Base-by-base conservation (phyloP, 2,329 filamentous ascomycete species). In the Pestalotiopsis fici region DNA sequence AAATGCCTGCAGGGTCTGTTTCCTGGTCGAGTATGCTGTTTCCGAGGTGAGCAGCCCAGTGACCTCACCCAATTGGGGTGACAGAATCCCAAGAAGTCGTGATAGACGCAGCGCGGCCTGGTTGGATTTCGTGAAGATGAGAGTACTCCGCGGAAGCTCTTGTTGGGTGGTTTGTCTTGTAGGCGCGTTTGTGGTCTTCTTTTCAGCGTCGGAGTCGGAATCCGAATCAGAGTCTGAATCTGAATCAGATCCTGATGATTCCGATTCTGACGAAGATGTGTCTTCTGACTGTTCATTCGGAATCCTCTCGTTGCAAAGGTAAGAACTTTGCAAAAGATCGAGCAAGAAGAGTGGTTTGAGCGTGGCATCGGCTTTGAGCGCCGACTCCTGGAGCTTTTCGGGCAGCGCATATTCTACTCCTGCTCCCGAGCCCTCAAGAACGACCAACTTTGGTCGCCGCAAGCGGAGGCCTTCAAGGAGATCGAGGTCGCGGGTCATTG, bases 71-170 rank as follows among this genome's bases (percentile, higher is more conserved):
- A 91, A 81, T 0, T 83, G 77, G 0, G 90, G 89, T 21, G 88
- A 84, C 25, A 97, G 83, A 1, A 95, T 82, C 1, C 84, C 82
- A 12, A 98, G 84, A 0, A 98, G 88, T 23, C 93, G 91, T 1
- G 92, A 90, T n/a, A 98, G 87, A 67, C 96, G 92, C n/a, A 93
- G 86, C 1, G 95, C 93, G 21, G 91, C 89, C 78, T 97, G 94
- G 76, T 95, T 97, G 67, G 93, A 97, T 73, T 94, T 94, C 59
- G 94, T 95, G 78, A 98, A 98, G 71, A 98, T 90, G 43, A 98
- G 85, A 12, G 91, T 88, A 3, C 82, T 82, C 11, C 25, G 35
- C 35, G 83, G 21, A 77, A 65, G 21, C 3, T 3, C 5, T 21
- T 11, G 12, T 9, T 18, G 4, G 12, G 21, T n/a, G 71, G 69